Conservation (phyloP, 176 grass and related monocot species). For the Tillandsia leiboldiana region DNA sequence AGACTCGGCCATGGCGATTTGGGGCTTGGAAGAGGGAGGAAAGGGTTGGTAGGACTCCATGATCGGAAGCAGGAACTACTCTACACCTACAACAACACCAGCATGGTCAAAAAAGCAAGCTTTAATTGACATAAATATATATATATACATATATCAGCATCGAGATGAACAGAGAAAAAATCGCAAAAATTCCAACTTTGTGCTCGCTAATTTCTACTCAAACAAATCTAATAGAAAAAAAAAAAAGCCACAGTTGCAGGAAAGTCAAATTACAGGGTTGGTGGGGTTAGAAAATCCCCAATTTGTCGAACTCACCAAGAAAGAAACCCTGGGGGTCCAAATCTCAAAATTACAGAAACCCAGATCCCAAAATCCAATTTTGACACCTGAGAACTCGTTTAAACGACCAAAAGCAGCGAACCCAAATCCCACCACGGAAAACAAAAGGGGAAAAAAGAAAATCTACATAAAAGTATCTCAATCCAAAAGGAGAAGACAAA, state of each 20-base stretch:
- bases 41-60: conserved; percentile 7
- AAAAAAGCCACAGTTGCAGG: neutral
- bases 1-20: neutral
- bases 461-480: neutral
- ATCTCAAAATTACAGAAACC: neutral
- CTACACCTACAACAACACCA: neutral
- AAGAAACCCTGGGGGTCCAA: neutral
- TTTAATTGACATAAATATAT: neutral
- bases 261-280: neutral
- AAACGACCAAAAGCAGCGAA: neutral
- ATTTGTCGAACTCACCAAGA: neutral
- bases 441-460: neutral
- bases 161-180: neutral
- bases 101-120: conserved; percentile 6
- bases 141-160: neutral
- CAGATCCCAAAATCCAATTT: neutral
- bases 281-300: neutral
- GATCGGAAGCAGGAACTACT: neutral
- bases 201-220: neutral
- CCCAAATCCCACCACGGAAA: neutral
- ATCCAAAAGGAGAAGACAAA: conserved; percentile 3
- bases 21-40: conserved; percentile 1
- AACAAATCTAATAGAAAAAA: neutral
- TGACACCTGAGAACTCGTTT: neutral
- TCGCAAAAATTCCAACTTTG: neutral